These are phyloP conservation scores for Neurospora pannonica DNA, from an alignment of 495 filamentous ascomycete species.

Conservation along the genomic window DNA sequence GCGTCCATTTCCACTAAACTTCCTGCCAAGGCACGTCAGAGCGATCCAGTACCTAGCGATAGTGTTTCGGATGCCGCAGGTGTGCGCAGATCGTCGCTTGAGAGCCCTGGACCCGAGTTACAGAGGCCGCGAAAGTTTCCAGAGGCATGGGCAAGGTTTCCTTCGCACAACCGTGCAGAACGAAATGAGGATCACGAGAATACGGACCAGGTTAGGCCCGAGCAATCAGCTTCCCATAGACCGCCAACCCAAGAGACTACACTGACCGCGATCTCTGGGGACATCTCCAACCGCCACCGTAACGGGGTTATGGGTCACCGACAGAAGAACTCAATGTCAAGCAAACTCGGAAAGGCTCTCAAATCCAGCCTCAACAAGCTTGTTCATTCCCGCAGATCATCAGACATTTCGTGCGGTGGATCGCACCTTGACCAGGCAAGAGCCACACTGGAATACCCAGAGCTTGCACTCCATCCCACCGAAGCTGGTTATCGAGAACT, in stretches of 20 bases:
- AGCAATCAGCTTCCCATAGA: conserved; percentile 7
- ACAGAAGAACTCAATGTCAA: conserved; percentile 12
- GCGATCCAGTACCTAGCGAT: background rate
- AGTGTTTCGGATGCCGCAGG: background rate
- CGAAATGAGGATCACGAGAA: conserved; percentile 18
- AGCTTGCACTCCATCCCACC: conserved; percentile 25
- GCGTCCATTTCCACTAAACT: background rate
- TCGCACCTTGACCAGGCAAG: conserved; percentile 1
- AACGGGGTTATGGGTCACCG: background rate
- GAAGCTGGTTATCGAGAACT: conserved; percentile 22
- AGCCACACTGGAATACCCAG: conserved; percentile 24
- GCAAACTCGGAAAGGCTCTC: conserved; percentile 23
- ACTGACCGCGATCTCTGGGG: background rate
- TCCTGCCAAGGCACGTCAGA: background rate
- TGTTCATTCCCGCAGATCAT: conserved; percentile 13
- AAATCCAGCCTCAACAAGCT: conserved; percentile 25
- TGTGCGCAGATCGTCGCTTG: background rate
- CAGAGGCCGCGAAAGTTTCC: conserved; percentile 6
- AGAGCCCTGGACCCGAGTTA: background rate
- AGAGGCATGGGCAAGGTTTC: conserved; percentile 28
- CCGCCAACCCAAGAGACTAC: background rate
- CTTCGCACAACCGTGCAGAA: conserved; percentile 26
- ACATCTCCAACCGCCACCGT: background rate
- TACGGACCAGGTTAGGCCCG: conserved; percentile 13
- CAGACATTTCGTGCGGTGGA: conserved; percentile 2